Evolutionary conservation across 1,284 basidiomycete genomes (phyloP).

Genomic region (Mycena sp.): DNA sequence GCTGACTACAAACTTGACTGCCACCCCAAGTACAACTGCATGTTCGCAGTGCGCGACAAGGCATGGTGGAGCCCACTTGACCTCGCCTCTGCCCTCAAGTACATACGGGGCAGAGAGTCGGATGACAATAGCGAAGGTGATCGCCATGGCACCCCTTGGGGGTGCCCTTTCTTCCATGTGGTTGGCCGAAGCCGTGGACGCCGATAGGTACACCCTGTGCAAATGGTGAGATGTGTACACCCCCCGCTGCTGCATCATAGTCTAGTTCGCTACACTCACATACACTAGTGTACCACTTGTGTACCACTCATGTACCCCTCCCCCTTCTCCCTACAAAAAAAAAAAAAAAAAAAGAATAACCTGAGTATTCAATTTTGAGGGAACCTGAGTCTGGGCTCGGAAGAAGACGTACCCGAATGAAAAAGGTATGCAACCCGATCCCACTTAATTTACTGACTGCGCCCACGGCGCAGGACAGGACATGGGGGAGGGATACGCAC

Average conservation of each 20-base stretch:
- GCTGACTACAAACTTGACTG: slow-evolving; percentile 11
- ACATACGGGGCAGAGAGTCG: not conserved
- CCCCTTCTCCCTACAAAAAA: too few relatives aligned
- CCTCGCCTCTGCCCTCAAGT: not conserved
- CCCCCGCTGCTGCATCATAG: not conserved
- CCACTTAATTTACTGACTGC: slow-evolving; percentile 1
- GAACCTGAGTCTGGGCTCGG: slow-evolving; percentile 17
- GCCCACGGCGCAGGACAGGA: slow-evolving; percentile 8
- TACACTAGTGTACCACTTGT: not conserved
- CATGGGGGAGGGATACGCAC: slow-evolving; percentile 2
- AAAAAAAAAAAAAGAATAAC: not conserved
- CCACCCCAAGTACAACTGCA: slow-evolving; percentile 15
- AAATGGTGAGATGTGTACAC: not conserved
- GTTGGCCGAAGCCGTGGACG: not conserved
- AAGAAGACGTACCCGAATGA: slow-evolving; percentile 5
- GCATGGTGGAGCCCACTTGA: slow-evolving; percentile 2
- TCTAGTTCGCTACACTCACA: not conserved
- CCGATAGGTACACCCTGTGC: not conserved
- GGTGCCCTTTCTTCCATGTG: not conserved
- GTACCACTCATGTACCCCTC: too few relatives aligned
- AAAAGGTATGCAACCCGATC: slow-evolving; percentile 13
- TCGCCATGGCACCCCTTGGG: not conserved
- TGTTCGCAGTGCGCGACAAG: not conserved
- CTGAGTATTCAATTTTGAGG: not conserved
- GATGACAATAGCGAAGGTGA: not conserved